phyloP scores from a whole-genome alignment of 371 early-diverging fungal genomes.

The Fennellomyces sp. region DNA sequence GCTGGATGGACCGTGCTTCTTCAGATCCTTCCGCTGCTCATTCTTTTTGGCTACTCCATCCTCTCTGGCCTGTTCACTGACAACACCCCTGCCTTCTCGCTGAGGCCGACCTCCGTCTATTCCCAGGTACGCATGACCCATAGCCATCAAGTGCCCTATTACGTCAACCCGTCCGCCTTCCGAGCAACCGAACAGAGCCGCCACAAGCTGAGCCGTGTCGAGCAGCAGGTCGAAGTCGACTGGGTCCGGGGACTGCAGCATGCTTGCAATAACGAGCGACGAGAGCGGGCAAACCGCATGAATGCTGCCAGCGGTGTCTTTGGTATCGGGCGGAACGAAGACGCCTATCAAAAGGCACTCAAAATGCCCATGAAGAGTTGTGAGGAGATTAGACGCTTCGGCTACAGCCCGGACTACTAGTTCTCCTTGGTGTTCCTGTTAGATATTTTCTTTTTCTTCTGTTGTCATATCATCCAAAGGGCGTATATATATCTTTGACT shows the following conservation, averaged over 20 bases:
- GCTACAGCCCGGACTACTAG: slow-evolving; percentile 16
- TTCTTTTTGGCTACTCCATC: slow-evolving; percentile 45
- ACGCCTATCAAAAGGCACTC: slow-evolving; percentile 37
- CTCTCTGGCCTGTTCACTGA: slow-evolving; percentile 44
- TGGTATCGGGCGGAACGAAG: slow-evolving; percentile 41
- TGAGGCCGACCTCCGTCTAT: slow-evolving; percentile 39
- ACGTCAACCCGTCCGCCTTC: slow-evolving; percentile 46
- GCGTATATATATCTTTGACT: too few relatives aligned
- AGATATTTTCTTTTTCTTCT: too few relatives aligned
- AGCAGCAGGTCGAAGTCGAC: slow-evolving; percentile 44
- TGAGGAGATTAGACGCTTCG: slow-evolving; percentile 40
- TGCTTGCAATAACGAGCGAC: slow-evolving; percentile 34
- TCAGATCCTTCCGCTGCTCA: slow-evolving; percentile 43
- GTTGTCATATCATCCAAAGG: too few relatives aligned
- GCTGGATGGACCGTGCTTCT: slow-evolving; percentile 36
- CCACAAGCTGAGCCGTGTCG: slow-evolving; percentile 35
- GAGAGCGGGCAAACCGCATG: slow-evolving; percentile 25
- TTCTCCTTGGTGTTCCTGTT: too few relatives aligned
- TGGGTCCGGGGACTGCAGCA: slow-evolving; percentile 43
- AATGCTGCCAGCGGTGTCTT: slow-evolving; percentile 41
- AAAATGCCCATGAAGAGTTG: slow-evolving; percentile 38
- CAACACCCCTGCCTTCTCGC: slow-evolving; percentile 37
- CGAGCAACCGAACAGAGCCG: slow-evolving; percentile 23
- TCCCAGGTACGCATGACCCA: slow-evolving; percentile 39
- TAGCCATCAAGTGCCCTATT: slow-evolving; percentile 40